Evolutionary conservation across 1,284 basidiomycete species (phyloP).

Genomic region (Cutaneotrichosporon mucoides): DNA sequence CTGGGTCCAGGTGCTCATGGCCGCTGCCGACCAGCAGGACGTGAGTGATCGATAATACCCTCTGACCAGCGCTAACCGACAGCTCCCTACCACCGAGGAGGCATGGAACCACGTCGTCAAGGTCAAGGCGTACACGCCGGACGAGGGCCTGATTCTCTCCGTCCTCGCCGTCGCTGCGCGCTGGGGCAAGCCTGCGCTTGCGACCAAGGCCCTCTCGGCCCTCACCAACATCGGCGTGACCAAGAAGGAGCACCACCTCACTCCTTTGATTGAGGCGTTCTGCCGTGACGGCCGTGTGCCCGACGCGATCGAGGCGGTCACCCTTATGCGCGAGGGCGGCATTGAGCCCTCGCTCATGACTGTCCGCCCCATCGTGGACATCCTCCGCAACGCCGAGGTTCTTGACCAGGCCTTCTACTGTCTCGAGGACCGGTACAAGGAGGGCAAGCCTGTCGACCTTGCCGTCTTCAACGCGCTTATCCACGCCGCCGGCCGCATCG

Average conservation of each 20-base stretch:
- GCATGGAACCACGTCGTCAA: slow-evolving; percentile 63
- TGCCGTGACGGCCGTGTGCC: slow-evolving; percentile 39
- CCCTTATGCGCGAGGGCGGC: slow-evolving; percentile 31
- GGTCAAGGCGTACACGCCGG: slow-evolving; percentile 57
- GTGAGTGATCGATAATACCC: slow-evolving; percentile 25
- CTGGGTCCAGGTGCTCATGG: slow-evolving; percentile 37
- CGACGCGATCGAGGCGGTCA: slow-evolving; percentile 39
- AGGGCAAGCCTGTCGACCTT: slow-evolving; percentile 57
- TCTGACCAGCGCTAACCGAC: slow-evolving; percentile 6
- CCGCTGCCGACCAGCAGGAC: slow-evolving; percentile 34
- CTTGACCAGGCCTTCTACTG: slow-evolving; percentile 65
- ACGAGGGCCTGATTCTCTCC: slow-evolving; percentile 67
- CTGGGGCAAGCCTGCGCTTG: slow-evolving; percentile 63
- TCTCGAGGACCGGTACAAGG: slow-evolving; percentile 60
- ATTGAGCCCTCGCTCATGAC: slow-evolving; percentile 32
- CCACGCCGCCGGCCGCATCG: slow-evolving; percentile 58
- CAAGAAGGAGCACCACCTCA: slow-evolving; percentile 56
- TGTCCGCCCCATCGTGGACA: slow-evolving; percentile 52
- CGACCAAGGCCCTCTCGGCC: slow-evolving; percentile 59
- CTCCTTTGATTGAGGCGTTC: slow-evolving; percentile 45
- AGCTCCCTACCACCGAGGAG: slow-evolving; percentile 63
- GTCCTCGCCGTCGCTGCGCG: slow-evolving; percentile 70
- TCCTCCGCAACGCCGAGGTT: slow-evolving; percentile 55
- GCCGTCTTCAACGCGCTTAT: slow-evolving; percentile 64
- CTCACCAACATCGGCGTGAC: slow-evolving; percentile 55